Evolutionary conservation across 768 basidiomycete genomes (phyloP).

Genomic region (Podaxis sp.): DNA sequence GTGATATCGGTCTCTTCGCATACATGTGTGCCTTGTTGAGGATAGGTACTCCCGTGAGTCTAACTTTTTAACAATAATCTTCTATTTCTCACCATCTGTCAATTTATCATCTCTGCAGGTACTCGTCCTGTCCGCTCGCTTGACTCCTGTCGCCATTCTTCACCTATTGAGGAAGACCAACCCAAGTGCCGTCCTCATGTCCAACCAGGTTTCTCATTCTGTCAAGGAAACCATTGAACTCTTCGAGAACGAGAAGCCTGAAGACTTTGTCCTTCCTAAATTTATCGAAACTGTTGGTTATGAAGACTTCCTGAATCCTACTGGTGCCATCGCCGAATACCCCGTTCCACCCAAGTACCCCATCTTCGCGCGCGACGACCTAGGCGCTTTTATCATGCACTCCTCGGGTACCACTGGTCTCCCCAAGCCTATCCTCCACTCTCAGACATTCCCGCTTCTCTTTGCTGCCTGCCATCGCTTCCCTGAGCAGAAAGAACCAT

Average conservation of each 20-base stretch:
- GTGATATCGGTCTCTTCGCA: constrained; percentile 38
- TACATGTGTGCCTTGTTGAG: constrained; percentile 36
- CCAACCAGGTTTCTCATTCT: constrained; percentile 30
- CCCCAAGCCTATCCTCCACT: constrained; percentile 44
- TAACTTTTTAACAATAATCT: background rate
- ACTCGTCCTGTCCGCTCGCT: constrained; percentile 35
- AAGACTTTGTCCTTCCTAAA: constrained; percentile 16
- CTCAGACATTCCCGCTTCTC: constrained; percentile 32
- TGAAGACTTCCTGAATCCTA: constrained; percentile 28
- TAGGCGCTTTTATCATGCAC: constrained; percentile 45
- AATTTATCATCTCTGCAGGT: constrained; percentile 23
- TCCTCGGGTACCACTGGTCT: constrained; percentile 53
- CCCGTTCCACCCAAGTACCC: constrained; percentile 28
- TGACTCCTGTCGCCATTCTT: constrained; percentile 33
- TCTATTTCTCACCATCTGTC: background rate
- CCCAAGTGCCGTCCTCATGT: constrained; percentile 30
- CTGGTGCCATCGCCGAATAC: constrained; percentile 16
- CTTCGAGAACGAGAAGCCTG: constrained; percentile 13
- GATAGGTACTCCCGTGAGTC: constrained; percentile 29
- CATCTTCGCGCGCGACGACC: constrained; percentile 26
- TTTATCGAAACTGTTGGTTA: constrained; percentile 28
- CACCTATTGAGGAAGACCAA: constrained; percentile 33
- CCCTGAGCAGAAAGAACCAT: constrained; percentile 26
- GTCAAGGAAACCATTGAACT: constrained; percentile 29
- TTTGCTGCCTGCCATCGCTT: constrained; percentile 36